Percentiles rank a stretch among this genome's conserved stretches.
Evolutionary conservation across 1,284 basidiomycete species (phyloP).

Genomic region (Exobasidium cylindrosporum): DNA sequence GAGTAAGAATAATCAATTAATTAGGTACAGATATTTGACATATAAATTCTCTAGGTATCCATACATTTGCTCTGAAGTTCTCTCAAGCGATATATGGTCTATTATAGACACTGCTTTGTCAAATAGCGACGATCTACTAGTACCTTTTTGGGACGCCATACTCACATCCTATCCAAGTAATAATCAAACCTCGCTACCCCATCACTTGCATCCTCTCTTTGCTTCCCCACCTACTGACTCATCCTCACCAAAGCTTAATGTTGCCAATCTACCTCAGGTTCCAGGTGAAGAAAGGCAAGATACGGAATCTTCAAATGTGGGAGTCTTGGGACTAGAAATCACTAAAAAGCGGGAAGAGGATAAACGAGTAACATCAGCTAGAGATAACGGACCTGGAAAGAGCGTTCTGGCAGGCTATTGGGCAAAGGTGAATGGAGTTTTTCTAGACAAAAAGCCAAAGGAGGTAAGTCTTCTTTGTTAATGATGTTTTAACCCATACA

Average conservation of each 20-base stretch:
- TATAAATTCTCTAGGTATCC: constrained; percentile 64
- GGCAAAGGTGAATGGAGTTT: constrained; percentile 81
- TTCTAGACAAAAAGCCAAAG: constrained; percentile 79
- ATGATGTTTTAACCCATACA: background rate
- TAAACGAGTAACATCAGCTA: constrained; percentile 15
- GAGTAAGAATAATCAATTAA: background rate
- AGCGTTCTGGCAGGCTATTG: constrained; percentile 61
- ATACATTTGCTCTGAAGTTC: constrained; percentile 88
- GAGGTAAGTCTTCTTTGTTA: constrained; percentile 65
- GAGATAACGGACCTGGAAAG: constrained; percentile 57
- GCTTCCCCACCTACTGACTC: background rate
- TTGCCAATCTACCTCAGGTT: background rate
- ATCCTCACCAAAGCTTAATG: constrained; percentile 10
- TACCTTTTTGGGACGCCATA: constrained; percentile 83
- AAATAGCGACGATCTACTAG: constrained; percentile 62
- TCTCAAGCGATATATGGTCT: constrained; percentile 92
- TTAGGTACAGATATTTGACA: constrained; percentile 17
- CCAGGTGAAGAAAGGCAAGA: constrained; percentile 3
- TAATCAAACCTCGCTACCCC: constrained; percentile 41
- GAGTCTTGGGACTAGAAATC: constrained; percentile 11
- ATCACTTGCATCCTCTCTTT: constrained; percentile 51
- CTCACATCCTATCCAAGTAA: constrained; percentile 66
- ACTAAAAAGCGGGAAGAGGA: background rate
- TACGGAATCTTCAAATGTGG: constrained; percentile 1
- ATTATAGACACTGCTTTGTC: constrained; percentile 84